Conservation (phyloP, 2,329 filamentous ascomycete genomes). For the Talaromyces sp. region DNA sequence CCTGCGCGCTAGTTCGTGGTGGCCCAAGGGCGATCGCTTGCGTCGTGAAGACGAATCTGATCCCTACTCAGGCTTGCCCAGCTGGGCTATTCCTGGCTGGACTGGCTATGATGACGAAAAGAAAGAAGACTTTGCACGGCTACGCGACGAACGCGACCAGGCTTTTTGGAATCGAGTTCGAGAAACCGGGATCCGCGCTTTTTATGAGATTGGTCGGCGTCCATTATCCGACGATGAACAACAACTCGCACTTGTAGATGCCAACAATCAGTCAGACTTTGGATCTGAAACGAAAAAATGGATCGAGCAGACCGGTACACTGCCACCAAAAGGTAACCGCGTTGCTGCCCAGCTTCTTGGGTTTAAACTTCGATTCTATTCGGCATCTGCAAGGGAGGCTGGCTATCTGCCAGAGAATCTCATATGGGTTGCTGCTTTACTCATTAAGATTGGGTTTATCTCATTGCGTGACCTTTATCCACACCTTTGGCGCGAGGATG, state of each 20-base stretch:
- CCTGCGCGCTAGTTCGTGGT: constrained; percentile 89
- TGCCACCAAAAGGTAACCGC: constrained; percentile 80
- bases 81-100: constrained; percentile 76
- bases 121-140: constrained; percentile 51
- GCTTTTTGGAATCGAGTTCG: constrained; percentile 79
- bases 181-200: constrained; percentile 72
- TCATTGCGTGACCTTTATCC: constrained; percentile 87
- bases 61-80: constrained; percentile 63
- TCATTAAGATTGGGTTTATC: constrained; percentile 97
- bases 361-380: constrained; percentile 96
- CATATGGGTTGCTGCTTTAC: constrained; percentile 81
- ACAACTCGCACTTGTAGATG: constrained; percentile 41
- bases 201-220: constrained; percentile 80
- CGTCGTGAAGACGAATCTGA: constrained; percentile 25
- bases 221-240: constrained; percentile 59
- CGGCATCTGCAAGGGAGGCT: constrained; percentile 66
- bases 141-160: constrained; percentile 63
- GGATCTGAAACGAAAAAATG: constrained; percentile 62
- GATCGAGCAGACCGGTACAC: constrained; percentile 74
- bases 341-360: constrained; percentile 92
- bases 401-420: constrained; percentile 87
- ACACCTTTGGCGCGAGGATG: constrained; percentile 82
- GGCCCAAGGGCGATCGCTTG: constrained; percentile 66
- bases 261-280: constrained; percentile 39
- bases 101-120: constrained; percentile 65